Base-by-base conservation (phyloP, 208 protist genomes). In the Trypanosoma caninum region DNA sequence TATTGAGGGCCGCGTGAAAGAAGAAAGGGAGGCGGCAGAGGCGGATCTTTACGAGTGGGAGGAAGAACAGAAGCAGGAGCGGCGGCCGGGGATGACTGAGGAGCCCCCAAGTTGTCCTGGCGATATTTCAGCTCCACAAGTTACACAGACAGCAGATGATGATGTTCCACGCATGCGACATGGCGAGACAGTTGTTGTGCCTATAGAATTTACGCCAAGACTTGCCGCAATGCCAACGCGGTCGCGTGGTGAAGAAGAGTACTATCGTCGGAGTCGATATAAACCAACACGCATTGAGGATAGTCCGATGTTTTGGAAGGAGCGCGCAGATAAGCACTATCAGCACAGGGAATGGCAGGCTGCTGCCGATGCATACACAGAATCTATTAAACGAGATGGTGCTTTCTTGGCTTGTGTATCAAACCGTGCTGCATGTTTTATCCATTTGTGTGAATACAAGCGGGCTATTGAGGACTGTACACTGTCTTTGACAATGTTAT, bases 291-390 rank as follows among this genome's bases (percentile, higher is more conserved):
- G 74, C 10, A 78, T 95, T n/a, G 83, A 93, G 71, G 91, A 97
- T 64, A 93, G 83, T 42, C 91, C 91, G 13, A 91, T 95, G 78
- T 95, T 94, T 60, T 97, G 87, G 84, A 97, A 97, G 68, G 84
- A 97, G 58, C 69, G 74, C 8, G 91, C 76, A 22, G 91, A 97
- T 71, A 79, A 74, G 58, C 80, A 82, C 58, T 95, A 91, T 75
- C 65, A 79, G 27, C 65, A 66, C 13, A 78, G 76, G 44, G 78
- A 84, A 52, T 96, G 79, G 80, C 80, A 76, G 64, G 75, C 66
- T n/a, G 87, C 87, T 6, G 83, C 76, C 5, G 80, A 94, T 55
- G 85, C 87, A 18, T 97, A 97, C 76, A 82, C 87, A 16, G 87
- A 95, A 73, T 91, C 87, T 14, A 91, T 97, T 54, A 97, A 97